Conservation (phyloP, 2,329 filamentous ascomycete genomes). For the Colletotrichum endophyticum region DNA sequence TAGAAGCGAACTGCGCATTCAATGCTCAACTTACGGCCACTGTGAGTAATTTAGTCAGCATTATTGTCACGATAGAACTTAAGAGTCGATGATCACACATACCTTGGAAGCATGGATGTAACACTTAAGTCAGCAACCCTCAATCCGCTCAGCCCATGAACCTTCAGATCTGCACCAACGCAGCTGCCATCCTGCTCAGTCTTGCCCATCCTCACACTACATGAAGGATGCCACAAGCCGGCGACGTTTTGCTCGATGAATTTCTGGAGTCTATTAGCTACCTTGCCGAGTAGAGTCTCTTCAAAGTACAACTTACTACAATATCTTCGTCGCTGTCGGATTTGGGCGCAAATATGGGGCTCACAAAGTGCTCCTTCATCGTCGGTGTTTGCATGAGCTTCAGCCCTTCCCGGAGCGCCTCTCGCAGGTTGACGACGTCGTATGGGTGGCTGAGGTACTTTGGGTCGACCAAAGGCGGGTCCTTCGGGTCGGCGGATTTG, state of each 20-base stretch:
- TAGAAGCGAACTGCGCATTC: accelerated
- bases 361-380: background rate
- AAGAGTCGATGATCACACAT: background rate
- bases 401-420: background rate
- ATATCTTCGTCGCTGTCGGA: background rate
- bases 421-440: background rate
- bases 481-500: background rate
- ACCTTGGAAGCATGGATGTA: background rate
- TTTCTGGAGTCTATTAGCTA: background rate
- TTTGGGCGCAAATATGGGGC: background rate
- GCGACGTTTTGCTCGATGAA: constrained; percentile 7
- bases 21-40: background rate
- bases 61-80: accelerated
- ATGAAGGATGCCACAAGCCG: constrained; percentile 3
- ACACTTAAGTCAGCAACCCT: background rate
- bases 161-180: background rate
- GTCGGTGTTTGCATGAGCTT: background rate
- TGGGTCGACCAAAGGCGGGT: background rate
- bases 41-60: background rate
- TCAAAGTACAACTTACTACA: background rate
- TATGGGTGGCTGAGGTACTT: constrained; percentile 3
- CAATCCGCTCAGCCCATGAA: background rate
- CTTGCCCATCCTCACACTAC: constrained; percentile 12
- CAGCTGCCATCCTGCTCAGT: background rate
- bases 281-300: accelerated